phyloP scores from a whole-genome alignment of 805 yeast genomes.

The Kluyveromyces dobzhanskii region DNA sequence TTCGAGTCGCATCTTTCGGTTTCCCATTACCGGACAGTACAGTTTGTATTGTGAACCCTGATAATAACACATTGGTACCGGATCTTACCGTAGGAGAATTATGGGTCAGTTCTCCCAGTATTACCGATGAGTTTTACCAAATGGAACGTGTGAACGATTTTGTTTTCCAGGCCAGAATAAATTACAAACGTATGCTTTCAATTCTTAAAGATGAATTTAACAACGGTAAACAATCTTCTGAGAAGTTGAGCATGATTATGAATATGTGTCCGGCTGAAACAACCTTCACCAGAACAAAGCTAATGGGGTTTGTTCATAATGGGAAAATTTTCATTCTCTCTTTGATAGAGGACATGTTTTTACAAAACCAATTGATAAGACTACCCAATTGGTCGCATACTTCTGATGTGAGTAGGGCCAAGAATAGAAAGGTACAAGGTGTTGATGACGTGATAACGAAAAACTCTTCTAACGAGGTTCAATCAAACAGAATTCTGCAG shows the following conservation, averaged over 20 bases:
- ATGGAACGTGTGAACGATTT: slow-evolving; percentile 29
- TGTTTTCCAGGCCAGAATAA: slow-evolving; percentile 28
- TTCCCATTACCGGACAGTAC: slow-evolving; percentile 92
- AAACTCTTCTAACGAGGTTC: background rate
- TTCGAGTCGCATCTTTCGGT: slow-evolving; percentile 87
- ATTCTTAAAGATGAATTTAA: background rate
- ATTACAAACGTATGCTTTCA: slow-evolving; percentile 23
- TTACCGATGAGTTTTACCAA: slow-evolving; percentile 47
- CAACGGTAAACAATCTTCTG: slow-evolving; percentile 9
- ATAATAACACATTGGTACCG: slow-evolving; percentile 64
- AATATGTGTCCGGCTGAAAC: slow-evolving; percentile 21
- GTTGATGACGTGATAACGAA: background rate
- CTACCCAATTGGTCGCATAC: slow-evolving; percentile 31
- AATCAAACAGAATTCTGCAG: slow-evolving; percentile 22
- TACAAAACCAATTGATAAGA: slow-evolving; percentile 42
- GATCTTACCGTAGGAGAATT: slow-evolving; percentile 86
- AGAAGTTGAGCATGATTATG: slow-evolving; percentile 22
- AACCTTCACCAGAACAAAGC: slow-evolving; percentile 73
- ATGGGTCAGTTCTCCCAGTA: slow-evolving; percentile 92
- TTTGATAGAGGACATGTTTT: slow-evolving; percentile 80
- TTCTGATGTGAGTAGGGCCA: slow-evolving; percentile 20
- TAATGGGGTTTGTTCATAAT: slow-evolving; percentile 78
- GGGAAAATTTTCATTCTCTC: slow-evolving; percentile 89
- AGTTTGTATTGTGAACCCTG: slow-evolving; percentile 90
- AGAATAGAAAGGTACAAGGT: background rate